Conservation (phyloP, 2,329 filamentous ascomycete species). For the Xylaria hypoxylon region DNA sequence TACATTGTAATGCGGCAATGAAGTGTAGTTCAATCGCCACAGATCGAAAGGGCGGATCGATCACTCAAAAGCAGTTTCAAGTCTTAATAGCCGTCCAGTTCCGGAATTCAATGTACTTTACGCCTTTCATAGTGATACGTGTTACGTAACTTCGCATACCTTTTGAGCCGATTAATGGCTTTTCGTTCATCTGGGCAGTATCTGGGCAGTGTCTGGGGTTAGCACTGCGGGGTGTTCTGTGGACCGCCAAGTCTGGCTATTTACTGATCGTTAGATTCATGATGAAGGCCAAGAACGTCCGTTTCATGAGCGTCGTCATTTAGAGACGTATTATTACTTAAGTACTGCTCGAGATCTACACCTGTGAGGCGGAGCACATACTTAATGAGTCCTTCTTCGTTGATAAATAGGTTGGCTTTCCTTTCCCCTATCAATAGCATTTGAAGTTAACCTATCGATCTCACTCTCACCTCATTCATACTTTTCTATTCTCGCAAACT, state of each 20-base stretch:
- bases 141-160: no score
- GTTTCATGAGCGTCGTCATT: constrained; percentile 25
- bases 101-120: no score
- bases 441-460: neutral
- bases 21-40: neutral
- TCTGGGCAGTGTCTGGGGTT: no score
- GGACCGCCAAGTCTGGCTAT: constrained; percentile 26
- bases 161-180: no score
- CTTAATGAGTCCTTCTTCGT: neutral
- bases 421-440: neutral
- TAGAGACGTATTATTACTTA: constrained; percentile 12
- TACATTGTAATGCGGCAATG: neutral
- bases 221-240: constrained; percentile 7
- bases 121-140: no score
- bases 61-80: neutral
- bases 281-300: constrained; percentile 26
- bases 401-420: constrained; percentile 21
- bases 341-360: constrained; percentile 11
- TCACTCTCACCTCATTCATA: constrained; percentile 2
- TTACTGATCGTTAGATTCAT: constrained; percentile 3
- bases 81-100: no score
- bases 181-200: no score
- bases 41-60: neutral
- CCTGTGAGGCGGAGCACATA: neutral
- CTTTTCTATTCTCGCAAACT: neutral